Conservation (phyloP, 1,284 basidiomycete species). For the Rhodotorula glutinis region DNA sequence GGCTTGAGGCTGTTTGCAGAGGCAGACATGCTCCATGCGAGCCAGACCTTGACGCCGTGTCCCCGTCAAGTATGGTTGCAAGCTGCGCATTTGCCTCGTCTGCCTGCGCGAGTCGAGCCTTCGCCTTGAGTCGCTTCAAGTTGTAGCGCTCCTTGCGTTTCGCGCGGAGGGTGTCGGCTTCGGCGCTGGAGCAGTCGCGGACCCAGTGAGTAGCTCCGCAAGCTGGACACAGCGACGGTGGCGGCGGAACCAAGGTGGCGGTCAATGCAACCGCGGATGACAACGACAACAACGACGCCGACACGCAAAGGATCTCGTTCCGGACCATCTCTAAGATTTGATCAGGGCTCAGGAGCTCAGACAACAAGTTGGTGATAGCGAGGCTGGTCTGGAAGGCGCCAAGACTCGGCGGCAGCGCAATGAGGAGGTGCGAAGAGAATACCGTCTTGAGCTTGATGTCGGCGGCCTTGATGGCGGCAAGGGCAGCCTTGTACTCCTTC, state of each 20-base stretch:
- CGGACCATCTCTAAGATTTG: slow-evolving; percentile 3
- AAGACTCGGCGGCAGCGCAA: not conserved
- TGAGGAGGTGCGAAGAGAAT: slow-evolving; percentile 8
- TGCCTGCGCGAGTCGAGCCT: not conserved
- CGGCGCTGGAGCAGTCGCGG: not conserved
- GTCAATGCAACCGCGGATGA: not conserved
- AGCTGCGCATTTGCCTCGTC: not conserved
- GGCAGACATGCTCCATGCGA: not conserved
- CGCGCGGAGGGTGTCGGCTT: not conserved
- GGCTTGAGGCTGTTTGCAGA: not conserved
- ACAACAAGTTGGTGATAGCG: not conserved
- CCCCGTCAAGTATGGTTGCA: not conserved
- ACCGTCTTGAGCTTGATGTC: not conserved
- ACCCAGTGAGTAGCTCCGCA: slow-evolving; percentile 3
- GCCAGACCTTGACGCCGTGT: slow-evolving; percentile 8
- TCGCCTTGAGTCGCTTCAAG: no score
- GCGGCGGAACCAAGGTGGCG: not conserved
- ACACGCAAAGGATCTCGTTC: slow-evolving; percentile 11
- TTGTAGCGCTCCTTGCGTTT: no score
- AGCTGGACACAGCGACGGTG: not conserved
- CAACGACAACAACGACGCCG: not conserved
- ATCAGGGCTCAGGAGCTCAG: not conserved
- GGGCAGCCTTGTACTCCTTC: slow-evolving; percentile 1
- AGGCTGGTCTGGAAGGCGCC: not conserved
- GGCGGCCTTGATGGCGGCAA: not conserved